These are phyloP conservation scores for Lenzites betulinus DNA, from an alignment of 768 basidiomycete genomes.

Conservation along the genomic window DNA sequence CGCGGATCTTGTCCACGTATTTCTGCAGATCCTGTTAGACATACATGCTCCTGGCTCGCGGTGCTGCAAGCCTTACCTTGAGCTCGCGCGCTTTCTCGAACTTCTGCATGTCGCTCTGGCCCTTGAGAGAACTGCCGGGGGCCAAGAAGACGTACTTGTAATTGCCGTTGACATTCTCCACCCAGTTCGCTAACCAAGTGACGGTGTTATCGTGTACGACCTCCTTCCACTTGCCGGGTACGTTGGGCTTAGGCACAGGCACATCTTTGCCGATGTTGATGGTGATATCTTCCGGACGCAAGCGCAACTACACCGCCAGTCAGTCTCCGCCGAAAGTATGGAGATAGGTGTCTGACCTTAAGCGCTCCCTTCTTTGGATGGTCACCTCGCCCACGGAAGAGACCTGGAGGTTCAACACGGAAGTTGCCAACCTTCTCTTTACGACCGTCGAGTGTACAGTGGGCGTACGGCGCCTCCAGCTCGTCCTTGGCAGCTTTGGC, in stretches of 20 bases:
- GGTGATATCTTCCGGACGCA: conserved; percentile 93
- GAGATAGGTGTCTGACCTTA: conserved; percentile 55
- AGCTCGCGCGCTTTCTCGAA: conserved; percentile 98
- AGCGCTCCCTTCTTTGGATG: conserved; percentile 97
- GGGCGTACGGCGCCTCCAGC: conserved; percentile 79
- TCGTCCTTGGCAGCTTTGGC: conserved; percentile 84
- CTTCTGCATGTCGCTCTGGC: conserved; percentile 96
- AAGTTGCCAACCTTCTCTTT: conserved; percentile 99
- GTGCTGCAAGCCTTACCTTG: conserved; percentile 56
- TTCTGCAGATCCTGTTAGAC: conserved; percentile 49
- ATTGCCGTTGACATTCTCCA: conserved; percentile 94
- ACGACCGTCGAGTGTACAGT: conserved; percentile 90
- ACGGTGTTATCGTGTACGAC: conserved; percentile 93
- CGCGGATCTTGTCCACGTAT: conserved; percentile 87
- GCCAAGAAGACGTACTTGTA: conserved; percentile 98
- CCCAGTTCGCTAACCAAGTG: conserved; percentile 99
- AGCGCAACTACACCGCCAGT: conserved; percentile 59
- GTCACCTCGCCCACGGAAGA: conserved; percentile 97
- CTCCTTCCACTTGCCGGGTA: conserved; percentile 89
- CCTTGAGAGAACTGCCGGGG: conserved; percentile 96
- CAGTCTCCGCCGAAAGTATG: not conserved
- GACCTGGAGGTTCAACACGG: conserved; percentile 96
- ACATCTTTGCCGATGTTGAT: conserved; percentile 86
- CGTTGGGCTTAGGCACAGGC: conserved; percentile 83
- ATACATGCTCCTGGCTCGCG: not conserved